Evolutionary conservation across 2,329 filamentous ascomycete species (phyloP).

Genomic region (Cladosporium sp.): DNA sequence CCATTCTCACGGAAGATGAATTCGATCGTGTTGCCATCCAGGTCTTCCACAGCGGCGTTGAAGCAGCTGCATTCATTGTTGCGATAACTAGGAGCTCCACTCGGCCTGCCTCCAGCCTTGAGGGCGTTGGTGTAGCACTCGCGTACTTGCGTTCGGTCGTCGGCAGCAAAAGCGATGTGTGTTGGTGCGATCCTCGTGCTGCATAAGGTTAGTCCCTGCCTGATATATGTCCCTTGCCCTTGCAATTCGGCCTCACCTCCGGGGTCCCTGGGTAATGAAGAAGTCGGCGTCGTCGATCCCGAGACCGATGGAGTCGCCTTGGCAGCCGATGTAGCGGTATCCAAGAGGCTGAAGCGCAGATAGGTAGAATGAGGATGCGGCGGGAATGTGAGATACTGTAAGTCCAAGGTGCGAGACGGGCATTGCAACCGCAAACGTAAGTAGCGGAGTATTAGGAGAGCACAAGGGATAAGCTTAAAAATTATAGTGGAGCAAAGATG

Average conservation of each 20-base stretch:
- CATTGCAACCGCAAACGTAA: slow-evolving; percentile 43
- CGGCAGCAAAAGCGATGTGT: slow-evolving; percentile 63
- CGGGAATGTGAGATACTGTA: slow-evolving; percentile 74
- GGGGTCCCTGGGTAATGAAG: slow-evolving; percentile 62
- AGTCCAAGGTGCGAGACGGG: slow-evolving; percentile 63
- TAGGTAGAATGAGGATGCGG: slow-evolving; percentile 81
- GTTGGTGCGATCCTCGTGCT: slow-evolving; percentile 34
- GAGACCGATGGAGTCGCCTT: slow-evolving; percentile 62
- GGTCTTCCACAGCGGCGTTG: slow-evolving; percentile 67
- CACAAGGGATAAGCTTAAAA: slow-evolving; percentile 8
- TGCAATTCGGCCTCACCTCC: slow-evolving; percentile 48
- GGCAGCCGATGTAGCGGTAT: slow-evolving; percentile 67
- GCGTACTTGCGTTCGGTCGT: slow-evolving; percentile 64
- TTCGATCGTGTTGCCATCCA: slow-evolving; percentile 83
- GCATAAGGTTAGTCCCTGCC: slow-evolving; percentile 4
- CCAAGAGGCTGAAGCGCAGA: slow-evolving; percentile 75
- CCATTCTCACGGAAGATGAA: slow-evolving; percentile 60
- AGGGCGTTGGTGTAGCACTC: slow-evolving; percentile 71
- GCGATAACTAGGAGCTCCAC: slow-evolving; percentile 56
- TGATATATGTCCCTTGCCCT: neutral
- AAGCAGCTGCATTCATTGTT: slow-evolving; percentile 58
- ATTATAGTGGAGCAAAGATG: slow-evolving; percentile 10
- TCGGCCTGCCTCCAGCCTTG: slow-evolving; percentile 62
- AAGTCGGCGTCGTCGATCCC: slow-evolving; percentile 62
- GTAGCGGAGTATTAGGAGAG: neutral